A percentile compares a stretch with the other conserved stretches of the same genome.
Evolutionary conservation across 371 early-diverging fungal genomes (phyloP).

Genomic region (Apophysomyces variabilis): DNA sequence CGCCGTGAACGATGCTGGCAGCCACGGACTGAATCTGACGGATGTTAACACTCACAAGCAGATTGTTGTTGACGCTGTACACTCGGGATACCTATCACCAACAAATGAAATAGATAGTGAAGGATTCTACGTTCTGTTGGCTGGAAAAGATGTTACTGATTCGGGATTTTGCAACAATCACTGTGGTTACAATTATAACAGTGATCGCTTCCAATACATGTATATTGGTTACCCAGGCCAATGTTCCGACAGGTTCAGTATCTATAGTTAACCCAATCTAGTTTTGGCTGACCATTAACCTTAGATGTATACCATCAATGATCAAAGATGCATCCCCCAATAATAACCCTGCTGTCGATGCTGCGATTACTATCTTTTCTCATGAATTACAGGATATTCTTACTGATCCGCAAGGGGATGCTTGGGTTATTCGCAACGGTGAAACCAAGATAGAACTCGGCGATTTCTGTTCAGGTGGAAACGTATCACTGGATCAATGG

Average conservation of each 20-base stretch:
- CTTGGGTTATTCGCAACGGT: conserved; percentile 43
- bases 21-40: conserved; percentile 43
- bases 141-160: conserved; percentile 47
- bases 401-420: conserved; percentile 55
- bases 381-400: conserved; percentile 59
- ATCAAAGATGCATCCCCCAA: conserved; percentile 47
- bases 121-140: conserved; percentile 55
- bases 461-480: conserved; percentile 50
- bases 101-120: conserved; percentile 45
- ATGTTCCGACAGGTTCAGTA: conserved; percentile 25
- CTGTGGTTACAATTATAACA: conserved; percentile 54
- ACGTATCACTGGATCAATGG: conserved; percentile 34
- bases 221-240: conserved; percentile 52
- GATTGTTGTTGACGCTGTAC: conserved; percentile 48
- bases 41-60: conserved; percentile 38
- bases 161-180: conserved; percentile 45
- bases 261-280: neutral
- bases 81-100: conserved; percentile 50
- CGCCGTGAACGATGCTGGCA: conserved; percentile 47
- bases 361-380: conserved; percentile 55
- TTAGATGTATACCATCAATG: conserved; percentile 43
- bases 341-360: conserved; percentile 51
- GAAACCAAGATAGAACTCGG: conserved; percentile 42
- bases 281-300: neutral
- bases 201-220: conserved; percentile 52